These are phyloP conservation scores for Helenozyma baotianmanensis DNA, from an alignment of 805 yeast species.

Conservation along the genomic window DNA sequence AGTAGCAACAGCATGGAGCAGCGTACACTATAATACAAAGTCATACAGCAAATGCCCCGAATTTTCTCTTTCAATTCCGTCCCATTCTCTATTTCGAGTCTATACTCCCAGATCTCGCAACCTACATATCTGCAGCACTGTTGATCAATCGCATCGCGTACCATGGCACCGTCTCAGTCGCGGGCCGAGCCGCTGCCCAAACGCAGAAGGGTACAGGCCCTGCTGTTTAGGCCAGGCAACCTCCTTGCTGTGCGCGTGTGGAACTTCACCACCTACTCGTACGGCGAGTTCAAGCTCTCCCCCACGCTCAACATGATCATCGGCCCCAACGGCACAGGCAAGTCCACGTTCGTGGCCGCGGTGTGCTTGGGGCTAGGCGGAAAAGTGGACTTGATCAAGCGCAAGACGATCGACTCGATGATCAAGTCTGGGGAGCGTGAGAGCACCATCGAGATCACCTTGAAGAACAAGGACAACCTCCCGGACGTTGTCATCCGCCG, in stretches of 20 bases:
- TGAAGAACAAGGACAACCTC: slow-evolving; percentile 37
- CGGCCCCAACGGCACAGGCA: slow-evolving; percentile 97
- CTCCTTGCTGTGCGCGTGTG: slow-evolving; percentile 47
- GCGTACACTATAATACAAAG: too few species aligned
- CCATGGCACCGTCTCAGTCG: too few species aligned
- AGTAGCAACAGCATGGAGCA: too few species aligned
- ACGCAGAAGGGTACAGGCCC: too few species aligned
- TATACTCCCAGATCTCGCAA: too few species aligned
- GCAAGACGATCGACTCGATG: slow-evolving; percentile 63
- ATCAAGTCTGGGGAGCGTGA: slow-evolving; percentile 60
- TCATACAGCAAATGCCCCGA: too few species aligned
- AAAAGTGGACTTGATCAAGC: slow-evolving; percentile 63
- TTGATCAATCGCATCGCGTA: too few species aligned
- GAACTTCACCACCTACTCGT: slow-evolving; percentile 66
- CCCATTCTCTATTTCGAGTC: too few species aligned
- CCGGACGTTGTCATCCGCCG: slow-evolving; percentile 40
- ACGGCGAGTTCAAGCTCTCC: slow-evolving; percentile 69
- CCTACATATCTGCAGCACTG: too few species aligned
- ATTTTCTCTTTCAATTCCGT: too few species aligned
- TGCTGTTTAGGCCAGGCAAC: slow-evolving; percentile 42
- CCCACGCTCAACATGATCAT: slow-evolving; percentile 87
- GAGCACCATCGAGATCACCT: slow-evolving; percentile 47
- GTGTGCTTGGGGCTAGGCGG: slow-evolving; percentile 88
- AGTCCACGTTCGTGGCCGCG: slow-evolving; percentile 89
- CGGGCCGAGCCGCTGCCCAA: too few species aligned